Percentiles rank a stretch among this genome's conserved stretches.
These are phyloP conservation scores for Endotrypanum monterogeii DNA, from an alignment of 208 protist genomes.

Conservation along the genomic window DNA sequence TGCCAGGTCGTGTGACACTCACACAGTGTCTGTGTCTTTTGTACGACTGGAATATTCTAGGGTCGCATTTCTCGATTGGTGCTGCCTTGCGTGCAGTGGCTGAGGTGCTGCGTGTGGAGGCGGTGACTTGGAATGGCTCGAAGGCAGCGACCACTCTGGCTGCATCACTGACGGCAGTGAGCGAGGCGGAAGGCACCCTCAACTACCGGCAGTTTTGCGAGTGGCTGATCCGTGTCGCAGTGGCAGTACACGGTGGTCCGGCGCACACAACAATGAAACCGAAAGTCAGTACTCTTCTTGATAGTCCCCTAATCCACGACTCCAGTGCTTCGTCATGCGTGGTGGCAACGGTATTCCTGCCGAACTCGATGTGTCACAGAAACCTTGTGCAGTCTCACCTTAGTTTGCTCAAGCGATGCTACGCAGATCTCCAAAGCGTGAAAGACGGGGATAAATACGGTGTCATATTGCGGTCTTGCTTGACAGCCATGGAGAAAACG, in stretches of 20 bases:
- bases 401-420: slow-evolving; percentile 25
- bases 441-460: slow-evolving; percentile 5
- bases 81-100: slow-evolving; percentile 58
- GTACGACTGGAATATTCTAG: slow-evolving; percentile 56
- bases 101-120: slow-evolving; percentile 39
- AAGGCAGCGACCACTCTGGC: slow-evolving; percentile 3
- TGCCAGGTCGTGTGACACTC: slow-evolving; percentile 60
- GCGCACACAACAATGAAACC: slow-evolving; percentile 29
- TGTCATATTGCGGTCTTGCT: slow-evolving; percentile 24
- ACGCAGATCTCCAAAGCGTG: slow-evolving; percentile 34
- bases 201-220: slow-evolving; percentile 89
- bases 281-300: slow-evolving; percentile 59
- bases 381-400: slow-evolving; percentile 30
- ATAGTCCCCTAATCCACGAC: slow-evolving; percentile 25
- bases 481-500: slow-evolving; percentile 13
- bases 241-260: slow-evolving; percentile 49
- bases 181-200: slow-evolving; percentile 44
- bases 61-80: slow-evolving; percentile 45
- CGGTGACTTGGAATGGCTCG: slow-evolving; percentile 1
- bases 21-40: slow-evolving; percentile 74
- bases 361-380: slow-evolving; percentile 37
- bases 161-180: slow-evolving; percentile 26
- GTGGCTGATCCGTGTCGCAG: slow-evolving; percentile 66
- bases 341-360: slow-evolving; percentile 27
- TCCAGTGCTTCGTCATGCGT: slow-evolving; percentile 10